Evolutionary conservation across 805 yeast species (phyloP).

Genomic region (Pichia phayaonensis): DNA sequence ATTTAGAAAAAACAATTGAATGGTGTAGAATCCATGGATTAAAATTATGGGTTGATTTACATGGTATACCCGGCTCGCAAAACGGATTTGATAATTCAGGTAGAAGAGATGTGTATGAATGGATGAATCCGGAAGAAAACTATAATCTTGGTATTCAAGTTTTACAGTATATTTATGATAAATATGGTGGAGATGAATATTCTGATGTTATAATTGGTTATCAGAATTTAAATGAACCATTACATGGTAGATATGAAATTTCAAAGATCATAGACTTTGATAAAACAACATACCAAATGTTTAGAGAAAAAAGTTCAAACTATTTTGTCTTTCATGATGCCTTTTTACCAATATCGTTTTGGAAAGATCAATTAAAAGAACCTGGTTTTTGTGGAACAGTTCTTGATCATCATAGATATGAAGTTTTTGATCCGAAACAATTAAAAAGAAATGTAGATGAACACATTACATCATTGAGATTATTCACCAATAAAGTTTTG

Average conservation of each 20-base stretch:
- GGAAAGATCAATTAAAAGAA: conserved; percentile 32
- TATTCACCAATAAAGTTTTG: conserved; percentile 36
- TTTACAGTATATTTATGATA: conserved; percentile 40
- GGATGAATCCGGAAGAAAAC: conserved; percentile 35
- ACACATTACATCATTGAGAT: conserved; percentile 50
- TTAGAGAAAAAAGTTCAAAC: conserved; percentile 34
- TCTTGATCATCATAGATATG: conserved; percentile 87
- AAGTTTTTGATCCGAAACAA: conserved; percentile 68
- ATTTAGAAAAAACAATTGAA: conserved; percentile 53
- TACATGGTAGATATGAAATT: conserved; percentile 44
- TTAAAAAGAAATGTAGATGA: conserved; percentile 48
- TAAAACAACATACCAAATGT: conserved; percentile 34
- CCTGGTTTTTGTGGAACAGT: conserved; percentile 41
- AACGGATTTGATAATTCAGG: conserved; percentile 86
- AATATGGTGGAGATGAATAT: conserved; percentile 43
- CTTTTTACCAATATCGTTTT: conserved; percentile 46
- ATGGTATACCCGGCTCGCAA: conserved; percentile 80
- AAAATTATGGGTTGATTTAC: conserved; percentile 69
- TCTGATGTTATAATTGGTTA: conserved; percentile 60
- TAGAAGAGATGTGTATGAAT: conserved; percentile 39
- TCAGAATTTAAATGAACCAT: conserved; percentile 67
- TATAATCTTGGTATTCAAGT: conserved; percentile 42
- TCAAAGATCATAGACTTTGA: conserved; percentile 34
- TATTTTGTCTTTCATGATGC: conserved; percentile 62
- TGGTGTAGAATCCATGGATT: conserved; percentile 60